phyloP scores from a whole-genome alignment of 495 filamentous ascomycete species.

The Trichoderma asperelloides region DNA sequence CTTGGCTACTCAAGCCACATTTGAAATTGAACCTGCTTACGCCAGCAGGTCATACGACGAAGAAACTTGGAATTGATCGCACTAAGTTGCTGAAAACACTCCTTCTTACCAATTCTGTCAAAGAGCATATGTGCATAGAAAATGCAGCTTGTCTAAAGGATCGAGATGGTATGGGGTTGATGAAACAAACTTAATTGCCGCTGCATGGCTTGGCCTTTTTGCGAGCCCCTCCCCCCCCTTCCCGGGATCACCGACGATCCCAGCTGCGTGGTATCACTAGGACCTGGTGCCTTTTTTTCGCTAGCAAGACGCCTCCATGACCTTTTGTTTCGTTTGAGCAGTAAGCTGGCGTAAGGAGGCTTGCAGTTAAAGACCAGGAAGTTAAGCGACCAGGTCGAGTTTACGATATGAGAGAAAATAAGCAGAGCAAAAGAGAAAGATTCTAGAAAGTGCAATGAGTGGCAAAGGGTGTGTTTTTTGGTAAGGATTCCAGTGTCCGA shows the following conservation, averaged over 20 bases:
- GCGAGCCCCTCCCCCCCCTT: not conserved
- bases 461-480: not conserved
- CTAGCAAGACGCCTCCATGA: not conserved
- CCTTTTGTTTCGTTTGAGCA: not conserved
- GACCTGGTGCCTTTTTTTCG: not conserved
- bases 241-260: conserved; percentile 2
- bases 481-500: not conserved
- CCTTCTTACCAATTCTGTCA: not conserved
- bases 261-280: not conserved
- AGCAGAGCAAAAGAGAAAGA: not conserved
- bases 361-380: not conserved
- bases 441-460: not conserved
- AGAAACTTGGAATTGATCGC: not conserved
- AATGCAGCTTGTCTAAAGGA: not conserved
- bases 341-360: not conserved
- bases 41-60: not conserved
- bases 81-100: not conserved
- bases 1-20: not conserved
- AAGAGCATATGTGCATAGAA: not conserved
- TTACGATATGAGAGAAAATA: not conserved
- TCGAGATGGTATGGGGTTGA: not conserved
- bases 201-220: not conserved
- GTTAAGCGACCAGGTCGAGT: not conserved
- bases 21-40: not conserved
- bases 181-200: not conserved